Conservation (phyloP, 768 basidiomycete genomes). For the button mushroom (Agaricus bisporus) region DNA sequence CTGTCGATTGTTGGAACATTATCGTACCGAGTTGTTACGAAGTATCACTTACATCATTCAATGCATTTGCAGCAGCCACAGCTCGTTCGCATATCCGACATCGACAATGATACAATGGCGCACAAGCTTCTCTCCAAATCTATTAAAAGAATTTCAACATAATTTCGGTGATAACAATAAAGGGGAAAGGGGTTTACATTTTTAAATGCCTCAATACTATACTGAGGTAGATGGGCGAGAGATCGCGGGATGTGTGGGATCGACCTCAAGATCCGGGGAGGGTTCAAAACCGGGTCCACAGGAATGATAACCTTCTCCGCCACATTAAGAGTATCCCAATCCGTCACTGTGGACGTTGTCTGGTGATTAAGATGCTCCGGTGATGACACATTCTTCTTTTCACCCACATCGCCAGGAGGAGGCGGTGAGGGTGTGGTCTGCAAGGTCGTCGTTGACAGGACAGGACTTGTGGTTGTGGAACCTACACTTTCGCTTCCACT, state of each 20-base stretch:
- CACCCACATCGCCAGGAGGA: conserved; percentile 30
- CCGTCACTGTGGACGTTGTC: not conserved
- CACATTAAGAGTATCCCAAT: conserved; percentile 4
- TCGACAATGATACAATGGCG: conserved; percentile 64
- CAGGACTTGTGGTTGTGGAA: conserved; percentile 59
- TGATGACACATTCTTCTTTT: conserved; percentile 29
- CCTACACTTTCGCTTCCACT: conserved; percentile 32
- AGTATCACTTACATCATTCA: conserved; percentile 19
- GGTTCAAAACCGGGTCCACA: conserved; percentile 55
- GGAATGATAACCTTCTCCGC: conserved; percentile 21
- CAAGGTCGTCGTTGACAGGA: conserved; percentile 65
- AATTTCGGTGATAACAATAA: not conserved
- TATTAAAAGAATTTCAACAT: conserved; percentile 18
- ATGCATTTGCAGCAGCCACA: conserved; percentile 42
- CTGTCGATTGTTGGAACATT: not conserved
- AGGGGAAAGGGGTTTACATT: conserved; percentile 32
- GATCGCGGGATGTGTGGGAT: conserved; percentile 67
- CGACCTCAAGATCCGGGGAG: conserved; percentile 53
- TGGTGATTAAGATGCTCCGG: conserved; percentile 18
- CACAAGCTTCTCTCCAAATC: conserved; percentile 73
- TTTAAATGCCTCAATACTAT: conserved; percentile 53
- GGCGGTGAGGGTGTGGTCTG: conserved; percentile 78
- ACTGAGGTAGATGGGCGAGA: conserved; percentile 45
- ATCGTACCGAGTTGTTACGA: not conserved
- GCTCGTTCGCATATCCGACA: conserved; percentile 74